A percentile compares a stretch with the other conserved stretches of the same genome.
Conservation (phyloP, 306 rosid species). For the Casuarina equisetifolia region DNA sequence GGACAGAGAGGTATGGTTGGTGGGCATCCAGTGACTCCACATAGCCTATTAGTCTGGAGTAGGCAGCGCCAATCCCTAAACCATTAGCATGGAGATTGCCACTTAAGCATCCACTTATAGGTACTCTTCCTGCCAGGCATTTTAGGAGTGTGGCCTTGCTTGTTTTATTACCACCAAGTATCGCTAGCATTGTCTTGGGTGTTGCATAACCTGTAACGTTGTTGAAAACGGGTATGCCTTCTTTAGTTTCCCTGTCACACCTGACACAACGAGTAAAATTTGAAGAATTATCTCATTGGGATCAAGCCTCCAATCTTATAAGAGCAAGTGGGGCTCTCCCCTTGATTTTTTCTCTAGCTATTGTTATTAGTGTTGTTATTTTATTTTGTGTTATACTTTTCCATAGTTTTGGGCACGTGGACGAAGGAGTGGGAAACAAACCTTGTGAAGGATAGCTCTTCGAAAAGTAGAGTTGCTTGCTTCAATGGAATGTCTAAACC, state of each 20-base stretch:
- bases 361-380: neutral
- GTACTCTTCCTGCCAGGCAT: constrained; percentile 17
- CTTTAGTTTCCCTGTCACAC: neutral
- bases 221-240: constrained; percentile 9
- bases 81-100: constrained; percentile 6
- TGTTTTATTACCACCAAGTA: constrained; percentile 10
- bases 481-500: constrained; percentile 2
- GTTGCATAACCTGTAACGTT: neutral
- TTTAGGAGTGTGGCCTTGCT: constrained; percentile 8
- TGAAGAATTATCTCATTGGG: neutral
- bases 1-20: constrained; percentile 17
- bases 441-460: constrained; percentile 12
- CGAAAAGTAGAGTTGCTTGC: constrained; percentile 6
- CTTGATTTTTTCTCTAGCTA: neutral
- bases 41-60: constrained; percentile 13
- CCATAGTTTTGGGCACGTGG: too few relatives aligned
- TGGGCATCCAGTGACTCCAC: constrained; percentile 18
- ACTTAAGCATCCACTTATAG: neutral
- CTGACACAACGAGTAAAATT: neutral
- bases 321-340: neutral
- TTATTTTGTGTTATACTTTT: neutral
- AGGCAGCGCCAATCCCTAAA: neutral
- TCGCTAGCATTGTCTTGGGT: constrained; percentile 11
- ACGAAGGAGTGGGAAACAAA: neutral
- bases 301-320: neutral